These are phyloP conservation scores for Aspergillus tanneri DNA, from an alignment of 2,329 filamentous ascomycete genomes.

Conservation along the genomic window DNA sequence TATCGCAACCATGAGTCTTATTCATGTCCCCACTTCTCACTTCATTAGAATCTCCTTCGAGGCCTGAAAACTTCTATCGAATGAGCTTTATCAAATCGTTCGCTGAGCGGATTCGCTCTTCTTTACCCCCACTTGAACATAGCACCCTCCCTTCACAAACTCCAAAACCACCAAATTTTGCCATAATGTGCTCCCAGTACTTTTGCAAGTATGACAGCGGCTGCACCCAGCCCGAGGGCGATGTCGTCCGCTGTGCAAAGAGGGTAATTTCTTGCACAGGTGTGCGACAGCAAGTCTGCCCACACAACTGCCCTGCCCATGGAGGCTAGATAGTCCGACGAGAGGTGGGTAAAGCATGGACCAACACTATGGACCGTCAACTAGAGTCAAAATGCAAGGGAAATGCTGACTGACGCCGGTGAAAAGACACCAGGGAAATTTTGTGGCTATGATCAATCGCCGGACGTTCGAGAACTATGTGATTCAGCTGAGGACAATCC, in stretches of 20 bases:
- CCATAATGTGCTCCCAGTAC: constrained; percentile 41
- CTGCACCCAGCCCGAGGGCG: constrained; percentile 34
- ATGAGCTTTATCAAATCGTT: not conserved
- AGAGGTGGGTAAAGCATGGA: constrained; percentile 1
- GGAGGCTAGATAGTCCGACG: constrained; percentile 18
- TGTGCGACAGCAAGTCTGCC: constrained; percentile 33
- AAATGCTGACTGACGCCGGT: not conserved
- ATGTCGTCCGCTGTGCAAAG: constrained; percentile 37
- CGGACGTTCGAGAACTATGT: not conserved
- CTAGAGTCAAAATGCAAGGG: not conserved
- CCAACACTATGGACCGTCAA: too few relatives aligned
- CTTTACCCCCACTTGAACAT: constrained; percentile 2
- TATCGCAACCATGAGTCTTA: too few relatives aligned
- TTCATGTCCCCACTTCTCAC: constrained; percentile 3
- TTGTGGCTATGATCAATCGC: not conserved
- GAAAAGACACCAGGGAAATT: not conserved
- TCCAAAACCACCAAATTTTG: not conserved
- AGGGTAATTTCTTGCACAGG: constrained; percentile 32
- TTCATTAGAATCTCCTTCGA: constrained; percentile 1
- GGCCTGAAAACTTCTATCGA: not conserved
- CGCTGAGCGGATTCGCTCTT: not conserved
- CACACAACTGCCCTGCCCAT: constrained; percentile 36
- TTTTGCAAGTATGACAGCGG: constrained; percentile 40
- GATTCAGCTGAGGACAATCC: not conserved
- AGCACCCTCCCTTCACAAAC: not conserved